Percentiles rank a stretch among this genome's conserved stretches.
Conservation (phyloP, 2,329 filamentous ascomycete genomes). For the Stagonosporopsis cucurbitacearum region DNA sequence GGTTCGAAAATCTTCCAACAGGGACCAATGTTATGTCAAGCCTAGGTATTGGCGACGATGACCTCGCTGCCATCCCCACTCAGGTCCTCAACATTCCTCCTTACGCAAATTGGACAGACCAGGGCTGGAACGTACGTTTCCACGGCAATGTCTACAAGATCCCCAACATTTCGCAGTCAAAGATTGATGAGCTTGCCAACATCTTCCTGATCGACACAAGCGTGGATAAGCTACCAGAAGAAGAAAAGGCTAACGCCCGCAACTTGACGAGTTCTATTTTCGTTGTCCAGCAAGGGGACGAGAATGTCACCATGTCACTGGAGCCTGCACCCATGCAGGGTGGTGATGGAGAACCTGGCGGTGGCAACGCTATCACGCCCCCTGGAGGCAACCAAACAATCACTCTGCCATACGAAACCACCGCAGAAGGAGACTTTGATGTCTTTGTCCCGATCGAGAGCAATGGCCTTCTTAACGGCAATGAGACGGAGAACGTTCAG, state of each 20-base stretch:
- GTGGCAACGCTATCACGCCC: slow-evolving; percentile 59
- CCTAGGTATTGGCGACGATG: slow-evolving; percentile 64
- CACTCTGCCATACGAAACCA: slow-evolving; percentile 70
- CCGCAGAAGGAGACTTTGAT: slow-evolving; percentile 73
- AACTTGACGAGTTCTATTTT: slow-evolving; percentile 77
- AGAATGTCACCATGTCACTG: slow-evolving; percentile 69
- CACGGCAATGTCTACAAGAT: slow-evolving; percentile 85
- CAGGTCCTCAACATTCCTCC: slow-evolving; percentile 73
- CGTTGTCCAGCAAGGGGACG: slow-evolving; percentile 73
- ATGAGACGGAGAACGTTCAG: slow-evolving; percentile 69
- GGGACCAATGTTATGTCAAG: slow-evolving; percentile 66
- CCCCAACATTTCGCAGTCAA: slow-evolving; percentile 69
- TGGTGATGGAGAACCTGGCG: slow-evolving; percentile 56
- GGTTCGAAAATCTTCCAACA: slow-evolving; percentile 68
- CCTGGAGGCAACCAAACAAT: slow-evolving; percentile 68
- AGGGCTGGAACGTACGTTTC: slow-evolving; percentile 77
- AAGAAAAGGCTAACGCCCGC: slow-evolving; percentile 70
- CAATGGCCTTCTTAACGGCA: slow-evolving; percentile 63
- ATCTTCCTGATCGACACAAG: slow-evolving; percentile 71
- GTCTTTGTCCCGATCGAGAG: slow-evolving; percentile 70
- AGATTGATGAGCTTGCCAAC: slow-evolving; percentile 72
- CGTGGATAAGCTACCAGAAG: slow-evolving; percentile 64
- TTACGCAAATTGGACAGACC: slow-evolving; percentile 76
- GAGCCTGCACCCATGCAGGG: slow-evolving; percentile 65
- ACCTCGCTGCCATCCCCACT: slow-evolving; percentile 69